These are phyloP conservation scores for Heritiera fomes DNA, from an alignment of 345 rosid genomes.

Conservation along the genomic window DNA sequence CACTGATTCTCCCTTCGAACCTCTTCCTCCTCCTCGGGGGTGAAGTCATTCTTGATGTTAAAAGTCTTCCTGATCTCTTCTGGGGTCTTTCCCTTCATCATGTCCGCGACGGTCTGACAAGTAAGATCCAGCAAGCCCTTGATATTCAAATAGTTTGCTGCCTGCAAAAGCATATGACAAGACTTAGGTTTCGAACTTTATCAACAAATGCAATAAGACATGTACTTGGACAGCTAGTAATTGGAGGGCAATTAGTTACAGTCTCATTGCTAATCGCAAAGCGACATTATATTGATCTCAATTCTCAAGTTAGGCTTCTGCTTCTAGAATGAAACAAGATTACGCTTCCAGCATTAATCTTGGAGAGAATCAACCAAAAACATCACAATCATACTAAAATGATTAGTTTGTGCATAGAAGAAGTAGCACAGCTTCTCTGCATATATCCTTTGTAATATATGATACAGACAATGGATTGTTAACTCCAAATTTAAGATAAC, in stretches of 20 bases:
- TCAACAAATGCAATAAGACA: not conserved
- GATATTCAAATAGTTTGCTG: conserved; percentile 59
- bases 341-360: not conserved
- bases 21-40: conserved; percentile 61
- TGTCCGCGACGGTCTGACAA: conserved; percentile 58
- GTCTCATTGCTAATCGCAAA: not conserved
- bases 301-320: not conserved
- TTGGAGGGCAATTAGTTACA: not conserved
- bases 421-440: not conserved
- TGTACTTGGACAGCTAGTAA: not conserved
- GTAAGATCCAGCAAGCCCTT: conserved; percentile 51
- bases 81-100: conserved; percentile 48
- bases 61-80: conserved; percentile 65
- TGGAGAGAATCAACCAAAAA: not conserved
- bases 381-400: not conserved
- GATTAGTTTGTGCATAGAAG: not conserved
- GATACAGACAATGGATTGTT: not conserved
- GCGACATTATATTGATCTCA: not conserved
- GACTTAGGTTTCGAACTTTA: not conserved
- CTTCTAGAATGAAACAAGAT: not conserved
- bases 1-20: conserved; percentile 66
- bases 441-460: not conserved
- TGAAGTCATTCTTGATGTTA: conserved; percentile 58
- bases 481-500: not conserved
- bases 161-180: conserved; percentile 32